A percentile compares a stretch with the other conserved stretches of the same genome.
These are phyloP conservation scores for Daphne laureola DNA, from an alignment of 441 rosid species.

Conservation along the genomic window DNA sequence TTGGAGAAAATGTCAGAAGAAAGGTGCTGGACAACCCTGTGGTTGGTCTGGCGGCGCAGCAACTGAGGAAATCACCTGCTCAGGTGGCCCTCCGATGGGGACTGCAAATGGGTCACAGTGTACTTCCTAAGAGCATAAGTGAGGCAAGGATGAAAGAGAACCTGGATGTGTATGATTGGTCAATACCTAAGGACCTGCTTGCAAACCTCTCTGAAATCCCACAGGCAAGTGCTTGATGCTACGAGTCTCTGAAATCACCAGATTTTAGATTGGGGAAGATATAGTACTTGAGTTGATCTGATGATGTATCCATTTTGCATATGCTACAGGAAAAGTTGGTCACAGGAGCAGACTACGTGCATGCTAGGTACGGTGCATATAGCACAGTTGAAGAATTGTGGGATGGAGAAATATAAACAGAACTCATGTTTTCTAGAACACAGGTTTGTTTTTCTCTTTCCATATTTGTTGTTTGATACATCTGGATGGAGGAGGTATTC, in stretches of 20 bases:
- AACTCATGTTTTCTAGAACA: too few relatives aligned
- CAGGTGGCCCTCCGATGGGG: slow-evolving; percentile 32
- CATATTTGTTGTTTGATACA: too few relatives aligned
- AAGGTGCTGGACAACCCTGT: slow-evolving; percentile 23
- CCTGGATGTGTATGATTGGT: slow-evolving; percentile 28
- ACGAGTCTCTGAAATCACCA: too few relatives aligned
- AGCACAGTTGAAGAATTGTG: slow-evolving; percentile 11
- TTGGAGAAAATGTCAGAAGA: slow-evolving; percentile 14
- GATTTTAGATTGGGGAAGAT: background rate
- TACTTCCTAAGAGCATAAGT: slow-evolving; percentile 29
- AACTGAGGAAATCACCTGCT: slow-evolving; percentile 19
- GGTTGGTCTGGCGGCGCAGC: slow-evolving; percentile 13
- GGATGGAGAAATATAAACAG: slow-evolving; percentile 17
- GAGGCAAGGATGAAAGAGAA: slow-evolving; percentile 32
- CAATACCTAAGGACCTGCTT: slow-evolving; percentile 23
- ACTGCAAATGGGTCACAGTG: slow-evolving; percentile 27
- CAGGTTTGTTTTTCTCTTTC: too few relatives aligned
- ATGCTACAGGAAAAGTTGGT: slow-evolving; percentile 12
- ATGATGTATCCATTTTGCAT: too few relatives aligned
- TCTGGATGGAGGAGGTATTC: too few relatives aligned
- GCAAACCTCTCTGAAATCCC: slow-evolving; percentile 10
- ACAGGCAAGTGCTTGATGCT: slow-evolving; percentile 10
- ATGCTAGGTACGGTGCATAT: slow-evolving; percentile 7
- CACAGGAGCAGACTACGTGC: slow-evolving; percentile 8
- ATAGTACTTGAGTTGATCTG: background rate